Evolutionary conservation across 257 asterid genomes (phyloP), one percentile per base, ranked within the genome.

Genomic region (Penstemon barbatus): DNA sequence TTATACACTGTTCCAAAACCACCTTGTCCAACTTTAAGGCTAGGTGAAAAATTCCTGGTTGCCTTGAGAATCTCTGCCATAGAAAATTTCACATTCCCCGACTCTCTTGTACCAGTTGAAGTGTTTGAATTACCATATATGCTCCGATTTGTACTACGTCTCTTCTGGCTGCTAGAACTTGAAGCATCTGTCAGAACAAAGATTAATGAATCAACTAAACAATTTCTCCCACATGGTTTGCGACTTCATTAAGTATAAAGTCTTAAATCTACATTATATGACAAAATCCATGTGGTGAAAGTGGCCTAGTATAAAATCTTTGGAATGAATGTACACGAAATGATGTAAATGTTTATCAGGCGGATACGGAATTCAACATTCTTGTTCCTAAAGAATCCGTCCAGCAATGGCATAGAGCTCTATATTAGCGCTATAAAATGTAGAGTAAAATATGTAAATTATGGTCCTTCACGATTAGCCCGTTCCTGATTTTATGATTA

Each of bases 1-100:
- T 84, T 91, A 72, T 94, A 94, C 46, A 94, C 99, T 4, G 95
- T 91, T 77, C 97, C 99, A 65, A 91, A 94, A 53, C 99, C 99
- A 50, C 99, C 99, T 80, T 94, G 99, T 66, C 97, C 99, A 56
- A 94, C 74, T 77, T 86, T 94, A 53, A 83, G 78, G 79, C 80
- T 75, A n/a, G 96, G 96, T 33, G 96, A 91, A 75, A 94, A 94
- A 70, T 83, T 86, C 65, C 57, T 83, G 18, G 99, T 91, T 63
- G 96, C 97, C 74, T 82, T 89, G 25, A 55, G 75, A 76, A 94
- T 94, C 69, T 87, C 95, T 40, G 77, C 87, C 62, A 91, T 69
- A 76, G 91, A 81, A 84, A 84, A 89, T 61, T 83, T 85, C 37
- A 65, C 66, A 65, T 81, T 79, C 5, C 89, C 94, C 0, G 81